These are phyloP conservation scores for Leccinum longicurvipes DNA, from an alignment of 768 basidiomycete genomes.

Conservation along the genomic window DNA sequence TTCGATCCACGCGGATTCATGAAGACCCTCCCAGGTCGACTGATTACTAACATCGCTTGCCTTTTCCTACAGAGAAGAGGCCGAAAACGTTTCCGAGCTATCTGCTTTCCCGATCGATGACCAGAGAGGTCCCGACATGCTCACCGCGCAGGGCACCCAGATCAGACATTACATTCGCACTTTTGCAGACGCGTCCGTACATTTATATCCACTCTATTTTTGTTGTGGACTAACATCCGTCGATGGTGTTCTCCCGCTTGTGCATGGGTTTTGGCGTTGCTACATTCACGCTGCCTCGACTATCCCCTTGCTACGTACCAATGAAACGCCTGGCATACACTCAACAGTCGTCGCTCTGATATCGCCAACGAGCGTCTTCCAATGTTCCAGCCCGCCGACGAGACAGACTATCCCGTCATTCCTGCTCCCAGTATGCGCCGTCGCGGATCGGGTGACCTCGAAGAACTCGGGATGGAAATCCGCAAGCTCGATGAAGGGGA, in stretches of 20 bases:
- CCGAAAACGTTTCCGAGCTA: slow-evolving; percentile 75
- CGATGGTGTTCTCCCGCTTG: neutral
- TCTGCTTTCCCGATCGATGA: slow-evolving; percentile 34
- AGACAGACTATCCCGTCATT: slow-evolving; percentile 42
- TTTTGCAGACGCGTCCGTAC: slow-evolving; percentile 74
- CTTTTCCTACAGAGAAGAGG: slow-evolving; percentile 55
- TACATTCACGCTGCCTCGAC: neutral
- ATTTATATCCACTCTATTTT: neutral
- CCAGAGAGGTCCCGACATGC: slow-evolving; percentile 48
- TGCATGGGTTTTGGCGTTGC: neutral
- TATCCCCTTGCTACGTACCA: neutral
- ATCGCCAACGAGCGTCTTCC: slow-evolving; percentile 74
- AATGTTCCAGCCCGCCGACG: slow-evolving; percentile 39
- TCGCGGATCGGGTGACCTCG: slow-evolving; percentile 38
- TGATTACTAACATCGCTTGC: neutral
- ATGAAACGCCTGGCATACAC: neutral
- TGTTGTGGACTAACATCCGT: neutral
- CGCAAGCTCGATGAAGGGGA: slow-evolving; percentile 58
- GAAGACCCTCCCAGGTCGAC: neutral
- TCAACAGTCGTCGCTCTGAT: slow-evolving; percentile 63
- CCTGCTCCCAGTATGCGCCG: slow-evolving; percentile 63
- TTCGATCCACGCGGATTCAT: neutral
- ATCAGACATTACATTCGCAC: slow-evolving; percentile 60
- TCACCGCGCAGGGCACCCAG: slow-evolving; percentile 59
- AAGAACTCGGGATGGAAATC: slow-evolving; percentile 62